These are phyloP conservation scores for Lagenidium giganteum DNA, from an alignment of 352 stramenopile genomes.

Conservation along the genomic window DNA sequence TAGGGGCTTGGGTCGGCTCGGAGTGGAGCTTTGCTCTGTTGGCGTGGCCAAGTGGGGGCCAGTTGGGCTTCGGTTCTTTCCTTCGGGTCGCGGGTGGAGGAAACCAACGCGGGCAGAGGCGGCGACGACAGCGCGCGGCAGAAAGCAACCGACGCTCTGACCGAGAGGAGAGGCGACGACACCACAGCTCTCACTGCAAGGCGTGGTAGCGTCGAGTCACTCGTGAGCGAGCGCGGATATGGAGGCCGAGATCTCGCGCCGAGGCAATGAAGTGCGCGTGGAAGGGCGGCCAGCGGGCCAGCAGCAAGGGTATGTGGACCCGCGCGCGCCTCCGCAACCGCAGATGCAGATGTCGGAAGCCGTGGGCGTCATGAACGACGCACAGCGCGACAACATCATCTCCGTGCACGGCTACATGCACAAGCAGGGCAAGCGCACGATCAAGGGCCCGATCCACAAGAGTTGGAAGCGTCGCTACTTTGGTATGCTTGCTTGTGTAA, in stretches of 20 bases:
- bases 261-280: conserved; percentile 33
- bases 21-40: too few species aligned
- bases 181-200: too few species aligned
- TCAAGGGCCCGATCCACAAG: conserved; percentile 82
- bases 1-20: too few species aligned
- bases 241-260: conserved; percentile 40
- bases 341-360: conserved; percentile 72
- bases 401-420: conserved; percentile 83
- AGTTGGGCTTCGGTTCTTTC: too few species aligned
- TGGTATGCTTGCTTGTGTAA: conserved; percentile 18
- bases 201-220: too few species aligned
- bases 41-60: too few species aligned
- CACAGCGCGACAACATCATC: conserved; percentile 69
- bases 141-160: too few species aligned
- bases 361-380: conserved; percentile 28
- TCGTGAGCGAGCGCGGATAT: too few species aligned
- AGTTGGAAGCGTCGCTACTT: conserved; percentile 81
- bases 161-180: too few species aligned
- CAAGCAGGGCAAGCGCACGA: conserved; percentile 79
- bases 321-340: conserved; percentile 41
- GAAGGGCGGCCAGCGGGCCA: conserved; percentile 41
- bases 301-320: conserved; percentile 64
- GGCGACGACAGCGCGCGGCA: too few species aligned
- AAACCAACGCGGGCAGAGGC: too few species aligned
- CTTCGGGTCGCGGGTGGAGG: too few species aligned